Percentiles rank a stretch among this genome's conserved stretches.
phyloP scores from a whole-genome alignment of 768 basidiomycete genomes.

The Macrolepiota albuminosa region DNA sequence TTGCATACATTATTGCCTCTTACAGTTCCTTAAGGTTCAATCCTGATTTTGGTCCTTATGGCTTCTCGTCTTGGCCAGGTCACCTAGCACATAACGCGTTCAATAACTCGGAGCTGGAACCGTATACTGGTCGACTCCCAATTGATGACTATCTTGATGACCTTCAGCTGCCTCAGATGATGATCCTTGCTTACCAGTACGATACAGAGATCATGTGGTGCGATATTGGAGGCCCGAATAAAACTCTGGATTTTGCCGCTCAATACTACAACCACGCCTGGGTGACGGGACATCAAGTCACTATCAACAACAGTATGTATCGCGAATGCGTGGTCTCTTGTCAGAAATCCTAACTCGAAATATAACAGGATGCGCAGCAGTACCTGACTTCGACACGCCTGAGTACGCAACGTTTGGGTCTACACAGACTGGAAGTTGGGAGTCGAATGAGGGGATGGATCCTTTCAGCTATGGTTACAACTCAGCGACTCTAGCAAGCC shows the following conservation, averaged over 20 bases:
- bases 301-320: constrained; percentile 31
- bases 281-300: constrained; percentile 39
- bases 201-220: constrained; percentile 61
- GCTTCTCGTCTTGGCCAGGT: constrained; percentile 49
- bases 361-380: constrained; percentile 38
- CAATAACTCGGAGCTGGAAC: constrained; percentile 41
- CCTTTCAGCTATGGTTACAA: constrained; percentile 48
- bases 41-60: constrained; percentile 48
- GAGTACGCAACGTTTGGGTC: constrained; percentile 47
- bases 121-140: constrained; percentile 47
- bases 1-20: not conserved
- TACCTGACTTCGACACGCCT: constrained; percentile 52
- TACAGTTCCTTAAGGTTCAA: constrained; percentile 36
- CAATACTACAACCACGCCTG: constrained; percentile 40
- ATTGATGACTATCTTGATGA: constrained; percentile 50
- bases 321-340: not conserved
- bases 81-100: constrained; percentile 49
- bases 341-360: not conserved
- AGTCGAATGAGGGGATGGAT: constrained; percentile 56
- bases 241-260: constrained; percentile 38
- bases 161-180: constrained; percentile 47
- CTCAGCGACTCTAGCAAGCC: constrained; percentile 31
- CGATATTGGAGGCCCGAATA: constrained; percentile 51
- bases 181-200: constrained; percentile 40
- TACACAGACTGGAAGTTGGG: constrained; percentile 47